Evolutionary conservation across 306 rosid species (phyloP), one percentile per base, ranked within the genome.

Genomic region (Rosa multiflora): DNA sequence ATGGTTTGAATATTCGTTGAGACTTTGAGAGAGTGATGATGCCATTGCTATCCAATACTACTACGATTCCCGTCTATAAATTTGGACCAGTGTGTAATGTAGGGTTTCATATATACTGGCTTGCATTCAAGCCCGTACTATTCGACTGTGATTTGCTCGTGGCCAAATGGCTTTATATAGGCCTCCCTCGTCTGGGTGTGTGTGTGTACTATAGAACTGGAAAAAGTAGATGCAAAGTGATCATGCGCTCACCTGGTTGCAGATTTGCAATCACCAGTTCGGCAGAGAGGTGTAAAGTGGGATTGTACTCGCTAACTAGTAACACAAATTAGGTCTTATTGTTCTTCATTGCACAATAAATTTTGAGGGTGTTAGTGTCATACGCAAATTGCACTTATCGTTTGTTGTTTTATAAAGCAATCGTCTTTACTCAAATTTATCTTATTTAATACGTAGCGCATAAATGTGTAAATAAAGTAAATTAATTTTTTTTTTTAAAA

Each of bases 41-140:
- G 40, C 2, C 58, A 2, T 21, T 64, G 46, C 59, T 39, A 55
- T 72, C 42, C 46, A 18, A 40, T 67, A 0, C 72, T 40, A 40
- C 48, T 67, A 20, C 18, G 72, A 40, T 67, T 39, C 39, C 71
- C 8, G 29, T 51, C 37, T 73, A n/a, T 47, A 73, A 51, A 53
- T 73, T n/a, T 43, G 67, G 46, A 14, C 42, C 47, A 23, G 48
- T 40, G 7, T 10, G 43, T 3, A 4, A 64, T 14, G 40, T 63
- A 46, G 14, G 35, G 35, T 32, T 32, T 32, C 35, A 32, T 7
- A 17, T 18, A 18, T 9, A 58, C 21, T 21, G 13, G 35, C 64
- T 15, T 76, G 74, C 47, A 58, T 83, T 81, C 67, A 85, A 66
- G n/a, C 76, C 77, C 67, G 18, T 59, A 61, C 51, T 32, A 51